phyloP scores from a whole-genome alignment of 805 yeast species.

The Metschnikowia continentalis region DNA sequence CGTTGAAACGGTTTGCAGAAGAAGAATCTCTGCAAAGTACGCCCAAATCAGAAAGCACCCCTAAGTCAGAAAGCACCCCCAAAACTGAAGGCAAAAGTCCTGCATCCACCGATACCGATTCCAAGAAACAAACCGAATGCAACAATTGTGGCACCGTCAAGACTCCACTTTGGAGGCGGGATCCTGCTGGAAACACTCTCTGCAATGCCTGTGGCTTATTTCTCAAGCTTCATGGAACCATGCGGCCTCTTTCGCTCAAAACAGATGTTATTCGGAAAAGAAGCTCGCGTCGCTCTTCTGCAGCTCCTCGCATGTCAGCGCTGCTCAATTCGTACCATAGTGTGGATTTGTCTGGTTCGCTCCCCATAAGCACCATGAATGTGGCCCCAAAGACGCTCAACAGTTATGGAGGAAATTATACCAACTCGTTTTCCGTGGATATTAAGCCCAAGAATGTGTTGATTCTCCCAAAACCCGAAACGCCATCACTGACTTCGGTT shows the following conservation, averaged over 20 bases:
- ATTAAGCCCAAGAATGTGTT: conserved; percentile 34
- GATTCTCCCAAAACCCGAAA: conserved; percentile 38
- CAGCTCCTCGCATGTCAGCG: conserved; percentile 8
- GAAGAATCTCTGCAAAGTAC: not conserved
- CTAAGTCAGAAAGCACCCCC: not conserved
- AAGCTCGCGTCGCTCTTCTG: conserved; percentile 35
- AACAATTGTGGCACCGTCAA: conserved; percentile 55
- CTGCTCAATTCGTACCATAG: conserved; percentile 7
- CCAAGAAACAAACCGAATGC: conserved; percentile 39
- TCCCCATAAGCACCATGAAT: conserved; percentile 8
- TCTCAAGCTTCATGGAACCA: conserved; percentile 57
- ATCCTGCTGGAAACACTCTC: conserved; percentile 54
- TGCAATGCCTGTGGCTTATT: conserved; percentile 66
- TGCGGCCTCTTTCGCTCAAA: conserved; percentile 54
- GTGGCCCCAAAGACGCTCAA: conserved; percentile 5
- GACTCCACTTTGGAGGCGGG: conserved; percentile 62
- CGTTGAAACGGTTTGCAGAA: conserved; percentile 6
- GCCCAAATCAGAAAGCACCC: not conserved
- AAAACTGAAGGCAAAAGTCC: not conserved
- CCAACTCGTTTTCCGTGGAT: conserved; percentile 9
- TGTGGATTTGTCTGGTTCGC: conserved; percentile 4
- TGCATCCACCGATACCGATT: not conserved
- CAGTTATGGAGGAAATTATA: conserved; percentile 10
- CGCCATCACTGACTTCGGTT: not conserved
- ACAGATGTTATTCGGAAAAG: conserved; percentile 58